These are phyloP conservation scores for Elsinoe necatrix DNA, from an alignment of 2,329 filamentous ascomycete species.

Conservation along the genomic window DNA sequence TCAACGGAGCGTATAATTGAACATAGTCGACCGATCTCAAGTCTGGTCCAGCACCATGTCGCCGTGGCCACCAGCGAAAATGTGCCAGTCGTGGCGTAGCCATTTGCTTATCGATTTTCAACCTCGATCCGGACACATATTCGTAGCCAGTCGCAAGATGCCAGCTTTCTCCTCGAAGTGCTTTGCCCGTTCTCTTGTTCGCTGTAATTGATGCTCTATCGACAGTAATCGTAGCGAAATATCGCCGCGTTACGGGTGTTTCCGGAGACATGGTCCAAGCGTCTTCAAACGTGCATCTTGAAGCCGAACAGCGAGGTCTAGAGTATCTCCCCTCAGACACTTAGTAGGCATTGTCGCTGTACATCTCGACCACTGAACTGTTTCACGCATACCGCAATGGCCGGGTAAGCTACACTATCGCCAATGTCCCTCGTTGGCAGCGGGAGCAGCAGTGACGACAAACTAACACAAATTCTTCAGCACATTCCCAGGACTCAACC, in stretches of 20 bases:
- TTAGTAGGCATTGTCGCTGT: not conserved
- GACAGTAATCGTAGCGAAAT: not conserved
- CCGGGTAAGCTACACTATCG: constrained; percentile 31
- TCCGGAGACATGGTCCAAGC: constrained; percentile 3
- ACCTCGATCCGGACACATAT: constrained; percentile 30
- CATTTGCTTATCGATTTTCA: not conserved
- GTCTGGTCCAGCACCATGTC: not conserved
- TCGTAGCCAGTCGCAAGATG: not conserved
- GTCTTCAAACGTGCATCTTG: constrained; percentile 1
- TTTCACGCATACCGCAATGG: constrained; percentile 35
- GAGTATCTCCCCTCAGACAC: not conserved
- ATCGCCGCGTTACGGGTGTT: not conserved
- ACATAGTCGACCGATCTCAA: not conserved
- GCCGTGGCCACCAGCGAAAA: constrained; percentile 15
- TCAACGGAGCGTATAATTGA: not conserved
- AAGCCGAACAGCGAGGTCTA: not conserved
- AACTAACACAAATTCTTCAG: constrained; percentile 16
- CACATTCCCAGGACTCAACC: constrained; percentile 46
- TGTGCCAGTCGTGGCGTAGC: constrained; percentile 10
- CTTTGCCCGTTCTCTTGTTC: too few relatives aligned
- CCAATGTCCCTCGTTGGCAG: not conserved
- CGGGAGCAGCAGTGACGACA: not conserved
- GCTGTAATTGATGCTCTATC: not conserved
- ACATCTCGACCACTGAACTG: constrained; percentile 16
- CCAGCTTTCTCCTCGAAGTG: not conserved